Base-by-base conservation (phyloP, 306 rosid genomes). In the Morella rubra region DNA sequence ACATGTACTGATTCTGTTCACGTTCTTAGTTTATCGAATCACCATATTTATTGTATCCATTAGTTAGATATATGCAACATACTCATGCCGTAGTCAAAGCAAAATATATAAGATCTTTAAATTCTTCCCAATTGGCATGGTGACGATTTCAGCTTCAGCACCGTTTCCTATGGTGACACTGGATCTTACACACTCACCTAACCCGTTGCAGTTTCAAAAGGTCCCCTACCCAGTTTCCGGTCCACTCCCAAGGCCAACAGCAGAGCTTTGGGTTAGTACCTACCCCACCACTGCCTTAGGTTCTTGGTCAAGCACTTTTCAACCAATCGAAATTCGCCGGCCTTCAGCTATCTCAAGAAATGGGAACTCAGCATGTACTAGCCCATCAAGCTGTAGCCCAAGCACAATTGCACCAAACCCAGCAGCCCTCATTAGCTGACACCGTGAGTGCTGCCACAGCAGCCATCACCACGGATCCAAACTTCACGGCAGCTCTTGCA, bases 271-370 rank as follows among this genome's bases (percentile, higher is more conserved):
- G 81, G 15, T 44, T 88, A 8, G 76, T 83, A 20, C 24, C 77
- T 7, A 53, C 80, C 53, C 77, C 84, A 61, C 77, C 60, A 27
- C 44, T 86, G 51, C 87, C 88, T 32, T 90, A 82, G 44, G 87
- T 40, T 1, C 81, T 92, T 47, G 82, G 89, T 19, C 96, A 91
- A 74, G 84, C 88, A 15, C 86, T 92, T 5, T 92, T 92, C 45
- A 92, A 91, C 52, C 96, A 92, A 51, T 96, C 99, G 0, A 89
- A 91, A 62, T 91, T 96, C 75, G 93, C 99, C 1, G 99, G 98
- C 42, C 93, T 92, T 76, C 99, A 96, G 44, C 78, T 92, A 9
- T 96, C 99, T 9, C 91, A 90, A 8, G 93, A 93, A 12, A 50
- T 82, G 69, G 89, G 81, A 1, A 81, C 93, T 60, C n/a, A n/a